Base-by-base conservation (phyloP, 2,329 filamentous ascomycete species). In the Juglanconis sp. region DNA sequence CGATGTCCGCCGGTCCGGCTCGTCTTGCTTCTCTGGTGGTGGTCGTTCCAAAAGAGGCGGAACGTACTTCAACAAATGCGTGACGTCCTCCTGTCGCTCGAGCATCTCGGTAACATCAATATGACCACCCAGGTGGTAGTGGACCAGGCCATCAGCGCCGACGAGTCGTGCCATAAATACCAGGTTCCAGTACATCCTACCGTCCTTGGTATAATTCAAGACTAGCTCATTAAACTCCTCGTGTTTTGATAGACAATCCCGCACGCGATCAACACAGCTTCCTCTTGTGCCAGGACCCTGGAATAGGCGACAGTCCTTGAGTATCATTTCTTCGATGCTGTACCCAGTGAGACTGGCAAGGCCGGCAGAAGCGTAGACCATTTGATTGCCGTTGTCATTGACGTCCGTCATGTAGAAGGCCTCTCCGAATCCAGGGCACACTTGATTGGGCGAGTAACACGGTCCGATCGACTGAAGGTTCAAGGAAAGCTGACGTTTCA, bases 41-140 rank as follows among this genome's bases (percentile, higher is more conserved):
- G 32, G 30, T 11, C 40, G 42, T 4, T 57, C 51, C 17, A 38
- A 17, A 11, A 59, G 11, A 3, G 52, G 34, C 2, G 60, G 31
- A 1, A 52, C 52, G 11, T 51, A 50, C 2, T 47, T 52, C 9
- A 62, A 40, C 5, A 62, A 13, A 5, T 48, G 9, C 3, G 51
- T 40, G 31, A 59, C 38, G 31, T 58, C 40, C 15, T 62, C 56
- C 2, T 59, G 36, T 24, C 52, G 36, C 35, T 56, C 56, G 0
- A 62, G 52, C 35, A 62, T 58, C 30, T 48, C 48, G 2, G 60
- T 62, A 4, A 62, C 60, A 52, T 62, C 60, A 1, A 62, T 47
- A 7, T 59, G 56, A 3, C 60, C 60, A 3, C 60, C 56, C 2
- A 62, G 60, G 7, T 59, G 34, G 15, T 62, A 62, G 5, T 53